Conservation (phyloP, 345 rosid species). For the Syzygium jambos region DNA sequence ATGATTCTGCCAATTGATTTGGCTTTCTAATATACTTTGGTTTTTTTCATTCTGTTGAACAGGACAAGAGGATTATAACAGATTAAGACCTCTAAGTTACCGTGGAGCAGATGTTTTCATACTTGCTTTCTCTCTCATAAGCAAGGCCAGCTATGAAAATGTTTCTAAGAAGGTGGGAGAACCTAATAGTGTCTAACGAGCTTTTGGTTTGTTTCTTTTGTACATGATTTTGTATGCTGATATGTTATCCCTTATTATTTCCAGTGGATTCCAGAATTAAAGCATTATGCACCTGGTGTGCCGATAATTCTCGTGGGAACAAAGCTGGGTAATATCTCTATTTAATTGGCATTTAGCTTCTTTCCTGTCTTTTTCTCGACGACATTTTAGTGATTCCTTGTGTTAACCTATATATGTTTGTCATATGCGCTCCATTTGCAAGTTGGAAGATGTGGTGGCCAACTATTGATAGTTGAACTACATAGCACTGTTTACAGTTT, state of each 20-base stretch:
- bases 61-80: constrained; percentile 94
- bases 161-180: constrained; percentile 76
- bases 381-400: neutral
- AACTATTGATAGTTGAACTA: neutral
- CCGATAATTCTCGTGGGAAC: constrained; percentile 85
- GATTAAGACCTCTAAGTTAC: constrained; percentile 79
- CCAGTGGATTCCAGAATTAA: constrained; percentile 95
- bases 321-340: constrained; percentile 52
- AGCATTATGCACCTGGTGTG: constrained; percentile 89
- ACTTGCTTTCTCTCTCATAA: constrained; percentile 92
- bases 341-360: neutral
- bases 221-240: neutral
- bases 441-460: neutral
- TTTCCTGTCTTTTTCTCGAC: neutral
- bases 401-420: neutral
- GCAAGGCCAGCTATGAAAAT: constrained; percentile 99
- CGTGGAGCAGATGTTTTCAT: constrained; percentile 94
- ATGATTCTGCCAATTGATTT: neutral
- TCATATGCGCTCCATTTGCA: neutral
- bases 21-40: neutral
- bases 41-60: constrained; percentile 9
- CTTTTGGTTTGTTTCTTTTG: neutral
- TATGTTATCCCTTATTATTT: neutral
- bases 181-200: neutral
- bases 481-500: neutral